Conservation (phyloP, 106 monocot species). For the Dendrobium catenatum region DNA sequence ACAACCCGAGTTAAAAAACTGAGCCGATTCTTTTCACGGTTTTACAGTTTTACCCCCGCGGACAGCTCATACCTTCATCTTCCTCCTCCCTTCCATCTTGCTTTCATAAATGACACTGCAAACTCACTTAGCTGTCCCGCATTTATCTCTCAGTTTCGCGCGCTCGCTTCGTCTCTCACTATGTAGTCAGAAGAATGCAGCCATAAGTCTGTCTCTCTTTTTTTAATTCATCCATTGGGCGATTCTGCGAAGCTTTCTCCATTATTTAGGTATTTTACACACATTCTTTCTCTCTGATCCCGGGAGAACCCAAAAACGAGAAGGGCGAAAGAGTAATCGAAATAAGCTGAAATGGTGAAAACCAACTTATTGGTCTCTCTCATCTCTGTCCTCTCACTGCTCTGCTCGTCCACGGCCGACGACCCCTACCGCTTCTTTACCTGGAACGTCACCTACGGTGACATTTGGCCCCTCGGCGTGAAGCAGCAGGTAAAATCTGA, state of each 20-base stretch:
- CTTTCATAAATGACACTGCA: neutral
- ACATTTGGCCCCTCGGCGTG: conserved; percentile 64
- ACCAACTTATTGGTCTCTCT: neutral
- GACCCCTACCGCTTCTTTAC: conserved; percentile 76
- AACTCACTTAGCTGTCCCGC: neutral
- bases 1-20: too few species aligned
- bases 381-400: conserved; percentile 3
- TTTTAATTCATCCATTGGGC: neutral
- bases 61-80: neutral
- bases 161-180: conserved; percentile 3
- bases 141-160: neutral
- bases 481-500: conserved; percentile 40
- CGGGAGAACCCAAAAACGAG: too few species aligned
- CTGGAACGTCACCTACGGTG: conserved; percentile 61
- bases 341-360: neutral
- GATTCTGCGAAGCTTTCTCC: neutral
- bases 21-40: neutral
- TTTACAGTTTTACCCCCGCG: conserved; percentile 1
- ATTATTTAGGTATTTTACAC: neutral
- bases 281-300: neutral
- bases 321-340: neutral
- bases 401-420: conserved; percentile 23
- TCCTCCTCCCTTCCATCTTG: neutral
- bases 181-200: neutral
- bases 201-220: neutral